Base-by-base conservation (phyloP, 2,329 filamentous ascomycete genomes). In the Exserohilum rostratum region DNA sequence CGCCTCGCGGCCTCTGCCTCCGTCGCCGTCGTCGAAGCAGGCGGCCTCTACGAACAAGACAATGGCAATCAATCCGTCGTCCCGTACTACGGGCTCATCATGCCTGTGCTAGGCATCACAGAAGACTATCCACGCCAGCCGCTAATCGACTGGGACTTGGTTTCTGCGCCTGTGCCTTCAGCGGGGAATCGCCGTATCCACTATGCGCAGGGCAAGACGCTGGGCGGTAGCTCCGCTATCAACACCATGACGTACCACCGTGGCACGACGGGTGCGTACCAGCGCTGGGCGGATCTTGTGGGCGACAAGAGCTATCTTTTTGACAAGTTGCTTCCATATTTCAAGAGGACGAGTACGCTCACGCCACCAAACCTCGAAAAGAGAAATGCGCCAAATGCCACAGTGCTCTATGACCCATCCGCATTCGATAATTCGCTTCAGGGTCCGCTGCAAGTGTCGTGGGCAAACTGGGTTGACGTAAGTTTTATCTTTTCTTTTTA, bases 121-220 rank as follows among this genome's bases (percentile, higher is more conserved):
- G 57, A 62, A 35, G 46, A 62, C 22, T 65, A 66, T n/a, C 55
- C 60, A 9, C 53, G 20, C 3, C 51, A 69, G 12, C 57, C 69
- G 1, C 46, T 65, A 1, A 56, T 72, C 11, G 71, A 73, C 40
- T 74, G 69, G 68, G 64, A 62, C 20, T 57, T 71, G 10, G n/a
- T 65, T 0, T 66, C 68, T 2, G 54, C 56, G 9, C 59, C 65
- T 1, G 66, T 69, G 38, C 27, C 46, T 1, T 56, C 54, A 3
- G 57, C 60, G 10, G 55, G 57, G 7, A 60, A 62, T 15, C 60
- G 68, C 7, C 57, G 54, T n/a, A 63, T 73, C 9, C 70, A 71
- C 45, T 74, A 73, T 53, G 68, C 68, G 7, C 64, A 67, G 38
- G 71, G 71, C 12, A 71, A 74, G 40, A 68, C 65, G 2, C 52